phyloP scores from a whole-genome alignment of 2,329 filamentous ascomycete genomes.

The Pyrenophora tritici-repentis region DNA sequence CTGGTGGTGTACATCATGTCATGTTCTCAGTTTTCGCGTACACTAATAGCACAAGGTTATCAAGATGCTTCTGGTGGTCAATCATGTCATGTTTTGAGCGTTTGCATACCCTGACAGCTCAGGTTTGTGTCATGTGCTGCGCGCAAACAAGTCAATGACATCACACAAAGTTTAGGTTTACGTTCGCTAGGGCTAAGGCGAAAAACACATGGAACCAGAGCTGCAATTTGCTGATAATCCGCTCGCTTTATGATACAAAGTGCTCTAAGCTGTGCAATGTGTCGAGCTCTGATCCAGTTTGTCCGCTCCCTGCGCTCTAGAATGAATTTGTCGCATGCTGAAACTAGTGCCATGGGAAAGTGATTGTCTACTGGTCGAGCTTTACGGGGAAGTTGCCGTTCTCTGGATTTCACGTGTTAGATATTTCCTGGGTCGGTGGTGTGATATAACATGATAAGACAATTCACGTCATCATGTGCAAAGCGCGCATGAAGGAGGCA shows the following conservation, averaged over 20 bases:
- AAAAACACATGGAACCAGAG: slow-evolving; percentile 23
- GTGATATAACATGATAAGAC: too few species aligned
- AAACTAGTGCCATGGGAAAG: slow-evolving; percentile 14
- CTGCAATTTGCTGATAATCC: slow-evolving; percentile 32
- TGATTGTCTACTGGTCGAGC: slow-evolving; percentile 42
- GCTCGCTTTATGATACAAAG: slow-evolving; percentile 38
- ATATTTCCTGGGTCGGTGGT: too few species aligned
- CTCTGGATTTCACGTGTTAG: slow-evolving; percentile 26
- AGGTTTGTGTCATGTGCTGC: too few species aligned
- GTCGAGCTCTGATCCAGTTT: slow-evolving; percentile 29
- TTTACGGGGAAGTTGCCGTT: slow-evolving; percentile 44
- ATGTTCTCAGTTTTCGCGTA: too few species aligned
- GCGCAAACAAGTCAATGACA: slow-evolving; percentile 3
- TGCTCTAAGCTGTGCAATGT: slow-evolving; percentile 25
- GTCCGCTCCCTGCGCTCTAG: slow-evolving; percentile 19
- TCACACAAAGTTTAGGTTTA: neutral
- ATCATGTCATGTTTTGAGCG: too few species aligned
- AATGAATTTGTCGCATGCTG: slow-evolving; percentile 20
- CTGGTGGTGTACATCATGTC: too few species aligned
- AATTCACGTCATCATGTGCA: neutral
- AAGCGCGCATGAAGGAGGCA: neutral
- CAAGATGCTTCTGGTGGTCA: too few species aligned
- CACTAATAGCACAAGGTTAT: too few species aligned
- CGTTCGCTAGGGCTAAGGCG: neutral
- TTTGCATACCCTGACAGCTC: too few species aligned